Conservation (phyloP, 306 rosid species). For the Hippophae gyantsensis region DNA sequence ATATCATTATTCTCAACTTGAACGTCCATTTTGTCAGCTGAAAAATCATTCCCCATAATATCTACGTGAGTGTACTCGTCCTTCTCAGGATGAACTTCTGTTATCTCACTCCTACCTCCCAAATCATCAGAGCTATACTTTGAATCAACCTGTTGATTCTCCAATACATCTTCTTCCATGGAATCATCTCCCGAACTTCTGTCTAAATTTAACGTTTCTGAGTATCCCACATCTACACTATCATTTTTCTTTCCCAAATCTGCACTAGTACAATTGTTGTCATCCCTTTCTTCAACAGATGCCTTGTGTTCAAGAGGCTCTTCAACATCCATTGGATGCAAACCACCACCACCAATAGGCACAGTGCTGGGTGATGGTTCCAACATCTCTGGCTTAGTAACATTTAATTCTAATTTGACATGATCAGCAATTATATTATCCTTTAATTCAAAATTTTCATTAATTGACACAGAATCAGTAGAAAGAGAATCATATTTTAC, state of each 20-base stretch:
- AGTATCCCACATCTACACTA: conserved; percentile 63
- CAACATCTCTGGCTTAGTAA: conserved; percentile 90
- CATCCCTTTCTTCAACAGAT: conserved; percentile 36
- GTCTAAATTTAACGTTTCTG: conserved; percentile 85
- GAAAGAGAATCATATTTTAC: conserved; percentile 98
- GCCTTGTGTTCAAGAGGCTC: conserved; percentile 39
- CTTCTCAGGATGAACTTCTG: conserved; percentile 31
- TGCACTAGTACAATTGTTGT: conserved; percentile 30
- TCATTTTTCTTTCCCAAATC: conserved; percentile 40
- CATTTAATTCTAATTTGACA: conserved; percentile 96
- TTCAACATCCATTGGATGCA: conserved; percentile 65
- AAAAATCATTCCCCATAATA: conserved; percentile 39
- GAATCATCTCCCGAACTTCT: conserved; percentile 99
- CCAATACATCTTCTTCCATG: conserved; percentile 86
- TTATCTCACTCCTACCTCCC: conserved; percentile 36
- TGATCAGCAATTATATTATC: conserved; percentile 96
- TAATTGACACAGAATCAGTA: conserved; percentile 98
- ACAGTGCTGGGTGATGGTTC: conserved; percentile 77
- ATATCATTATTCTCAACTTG: conserved; percentile 39
- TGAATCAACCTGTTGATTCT: conserved; percentile 68
- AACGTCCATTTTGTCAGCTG: conserved; percentile 38
- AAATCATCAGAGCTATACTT: conserved; percentile 51
- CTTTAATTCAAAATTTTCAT: conserved; percentile 98
- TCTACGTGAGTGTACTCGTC: conserved; percentile 34
- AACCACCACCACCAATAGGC: conserved; percentile 49